Evolutionary conservation across 106 monocot species (phyloP).

Genomic region (Xerophyta viscosa): DNA sequence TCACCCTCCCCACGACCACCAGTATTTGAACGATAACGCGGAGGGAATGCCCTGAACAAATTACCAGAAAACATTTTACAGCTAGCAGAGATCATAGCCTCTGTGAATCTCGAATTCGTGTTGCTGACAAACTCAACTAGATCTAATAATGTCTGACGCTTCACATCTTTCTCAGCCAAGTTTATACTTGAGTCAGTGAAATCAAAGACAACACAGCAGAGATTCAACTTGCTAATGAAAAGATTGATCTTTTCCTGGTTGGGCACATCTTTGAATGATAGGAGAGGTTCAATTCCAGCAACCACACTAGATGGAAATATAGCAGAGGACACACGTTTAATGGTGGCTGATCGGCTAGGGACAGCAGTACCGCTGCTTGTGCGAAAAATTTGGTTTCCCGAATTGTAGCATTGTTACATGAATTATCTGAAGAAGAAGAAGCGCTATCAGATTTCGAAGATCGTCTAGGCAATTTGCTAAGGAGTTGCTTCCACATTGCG

Average conservation of each 20-base stretch:
- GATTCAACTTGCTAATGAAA: constrained; percentile 67
- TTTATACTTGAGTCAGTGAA: constrained; percentile 61
- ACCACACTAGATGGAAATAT: constrained; percentile 18
- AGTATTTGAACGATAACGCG: constrained; percentile 36
- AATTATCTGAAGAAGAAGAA: constrained; percentile 11
- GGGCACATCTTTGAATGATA: constrained; percentile 25
- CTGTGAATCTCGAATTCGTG: constrained; percentile 42
- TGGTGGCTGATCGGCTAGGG: constrained; percentile 1
- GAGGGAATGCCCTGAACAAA: constrained; percentile 69
- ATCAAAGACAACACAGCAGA: constrained; percentile 68
- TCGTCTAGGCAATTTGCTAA: constrained; percentile 59
- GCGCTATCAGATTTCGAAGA: constrained; percentile 39
- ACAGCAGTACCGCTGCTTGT: neutral
- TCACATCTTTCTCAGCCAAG: constrained; percentile 67
- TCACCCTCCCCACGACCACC: constrained; percentile 56
- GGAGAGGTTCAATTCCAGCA: constrained; percentile 20
- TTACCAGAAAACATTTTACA: constrained; percentile 72
- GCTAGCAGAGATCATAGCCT: constrained; percentile 53
- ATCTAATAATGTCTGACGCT: constrained; percentile 52
- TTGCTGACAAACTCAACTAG: constrained; percentile 48
- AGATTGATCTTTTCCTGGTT: constrained; percentile 33
- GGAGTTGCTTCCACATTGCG: constrained; percentile 82
- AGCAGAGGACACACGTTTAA: constrained; percentile 25
- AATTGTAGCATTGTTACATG: constrained; percentile 6
- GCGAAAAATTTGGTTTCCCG: constrained; percentile 12